Evolutionary conservation across 192 early-diverging fungal genomes (phyloP).

Genomic region (Podila horticola): DNA sequence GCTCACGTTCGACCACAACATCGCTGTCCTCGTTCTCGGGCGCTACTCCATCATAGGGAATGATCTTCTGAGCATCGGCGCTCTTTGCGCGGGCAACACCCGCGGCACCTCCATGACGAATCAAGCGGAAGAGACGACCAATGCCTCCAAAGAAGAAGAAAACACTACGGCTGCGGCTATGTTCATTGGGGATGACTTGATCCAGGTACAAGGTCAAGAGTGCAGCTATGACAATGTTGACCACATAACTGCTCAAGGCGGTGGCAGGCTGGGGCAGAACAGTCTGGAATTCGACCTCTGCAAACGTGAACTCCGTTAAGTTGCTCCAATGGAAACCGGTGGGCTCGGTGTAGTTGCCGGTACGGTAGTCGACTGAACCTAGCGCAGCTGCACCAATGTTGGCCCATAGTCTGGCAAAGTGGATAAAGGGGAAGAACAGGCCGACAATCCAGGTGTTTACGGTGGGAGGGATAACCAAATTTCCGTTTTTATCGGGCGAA

Average conservation of each 20-base stretch:
- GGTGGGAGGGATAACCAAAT: background rate
- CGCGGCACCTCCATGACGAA: constrained; percentile 29
- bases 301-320: constrained; percentile 50
- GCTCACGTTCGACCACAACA: constrained; percentile 57
- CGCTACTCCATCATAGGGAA: constrained; percentile 37
- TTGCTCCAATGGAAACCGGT: constrained; percentile 63
- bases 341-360: constrained; percentile 63
- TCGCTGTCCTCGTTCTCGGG: constrained; percentile 50
- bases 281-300: constrained; percentile 23
- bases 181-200: constrained; percentile 79
- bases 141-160: constrained; percentile 71
- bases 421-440: constrained; percentile 58
- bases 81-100: constrained; percentile 24
- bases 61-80: constrained; percentile 54
- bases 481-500: constrained; percentile 24
- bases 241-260: constrained; percentile 62
- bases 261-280: constrained; percentile 60
- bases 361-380: constrained; percentile 48
- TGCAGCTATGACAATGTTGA: constrained; percentile 58
- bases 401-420: constrained; percentile 68
- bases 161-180: constrained; percentile 54
- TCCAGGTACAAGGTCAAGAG: constrained; percentile 79
- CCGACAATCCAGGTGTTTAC: constrained; percentile 27
- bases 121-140: constrained; percentile 60
- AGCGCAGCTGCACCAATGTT: constrained; percentile 60